These are phyloP conservation scores for Colletotrichum somersetense DNA, from an alignment of 2,329 filamentous ascomycete species.

Conservation along the genomic window DNA sequence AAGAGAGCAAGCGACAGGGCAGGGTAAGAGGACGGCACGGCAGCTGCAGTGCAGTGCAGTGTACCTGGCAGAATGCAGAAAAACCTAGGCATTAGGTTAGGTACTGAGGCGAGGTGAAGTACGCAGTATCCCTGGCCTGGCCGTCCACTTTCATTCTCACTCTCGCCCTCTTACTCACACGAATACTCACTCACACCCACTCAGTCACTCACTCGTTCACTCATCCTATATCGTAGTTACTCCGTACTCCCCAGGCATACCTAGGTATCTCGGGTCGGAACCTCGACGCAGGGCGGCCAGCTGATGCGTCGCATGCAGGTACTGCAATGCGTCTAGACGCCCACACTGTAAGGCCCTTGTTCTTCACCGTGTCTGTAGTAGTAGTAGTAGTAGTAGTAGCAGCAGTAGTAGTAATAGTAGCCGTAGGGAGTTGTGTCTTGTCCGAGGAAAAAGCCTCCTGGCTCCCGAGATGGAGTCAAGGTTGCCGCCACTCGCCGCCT, in stretches of 20 bases:
- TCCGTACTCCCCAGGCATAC: slow-evolving; percentile 2
- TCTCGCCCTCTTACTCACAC: not conserved
- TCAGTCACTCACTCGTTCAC: not conserved
- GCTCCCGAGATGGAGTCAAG: not conserved
- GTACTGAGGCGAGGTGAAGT: too few relatives aligned
- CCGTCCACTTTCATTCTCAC: slow-evolving; percentile 6
- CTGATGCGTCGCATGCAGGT: slow-evolving; percentile 42
- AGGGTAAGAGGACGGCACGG: not conserved
- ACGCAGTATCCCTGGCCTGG: not conserved
- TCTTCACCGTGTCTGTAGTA: slow-evolving; percentile 4
- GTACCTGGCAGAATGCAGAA: slow-evolving; percentile 14
- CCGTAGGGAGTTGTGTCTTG: too few relatives aligned
- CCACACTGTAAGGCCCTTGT: slow-evolving; percentile 35
- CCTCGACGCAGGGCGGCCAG: slow-evolving; percentile 36
- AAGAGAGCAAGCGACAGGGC: not conserved
- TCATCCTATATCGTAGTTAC: too few relatives aligned
- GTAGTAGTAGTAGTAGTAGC: too few relatives aligned
- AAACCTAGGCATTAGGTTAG: not conserved
- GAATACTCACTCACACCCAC: not conserved
- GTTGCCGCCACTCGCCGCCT: slow-evolving; percentile 1
- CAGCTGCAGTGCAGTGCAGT: not conserved
- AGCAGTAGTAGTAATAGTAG: too few relatives aligned
- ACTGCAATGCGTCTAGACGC: slow-evolving; percentile 35
- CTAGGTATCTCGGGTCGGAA: slow-evolving; percentile 16
- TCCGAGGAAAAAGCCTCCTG: slow-evolving; percentile 17